Percentiles rank a stretch among this genome's conserved stretches.
These are phyloP conservation scores for Mycena galericulata DNA, from an alignment of 768 basidiomycete genomes.

Conservation along the genomic window DNA sequence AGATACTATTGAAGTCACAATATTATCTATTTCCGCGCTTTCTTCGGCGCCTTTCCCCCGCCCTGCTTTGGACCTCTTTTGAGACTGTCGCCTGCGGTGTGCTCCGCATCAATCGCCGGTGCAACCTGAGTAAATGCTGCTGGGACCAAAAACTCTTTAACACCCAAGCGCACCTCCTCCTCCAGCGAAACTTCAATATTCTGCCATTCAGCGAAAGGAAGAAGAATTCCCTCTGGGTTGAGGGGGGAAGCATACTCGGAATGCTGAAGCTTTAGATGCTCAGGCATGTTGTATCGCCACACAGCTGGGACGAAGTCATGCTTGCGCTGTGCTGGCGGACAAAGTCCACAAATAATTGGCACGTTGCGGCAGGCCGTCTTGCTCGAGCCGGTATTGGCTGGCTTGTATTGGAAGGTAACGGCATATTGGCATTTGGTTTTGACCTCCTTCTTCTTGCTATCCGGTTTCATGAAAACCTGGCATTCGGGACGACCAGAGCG, in stretches of 20 bases:
- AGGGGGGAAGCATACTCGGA: not conserved
- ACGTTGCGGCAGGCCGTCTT: not conserved
- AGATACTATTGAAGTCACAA: not conserved
- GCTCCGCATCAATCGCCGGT: not conserved
- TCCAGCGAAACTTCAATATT: not conserved
- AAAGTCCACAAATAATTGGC: slow-evolving; percentile 1
- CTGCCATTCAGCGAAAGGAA: not conserved
- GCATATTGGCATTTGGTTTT: not conserved
- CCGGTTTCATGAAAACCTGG: not conserved
- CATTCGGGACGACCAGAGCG: not conserved
- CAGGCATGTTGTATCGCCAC: not conserved
- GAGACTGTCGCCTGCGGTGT: not conserved
- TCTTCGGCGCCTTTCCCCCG: not conserved
- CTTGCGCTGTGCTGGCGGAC: not conserved
- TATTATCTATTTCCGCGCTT: not conserved
- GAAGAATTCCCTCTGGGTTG: not conserved
- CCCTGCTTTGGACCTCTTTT: not conserved
- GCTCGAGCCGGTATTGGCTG: not conserved
- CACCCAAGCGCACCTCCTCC: not conserved
- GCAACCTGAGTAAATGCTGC: not conserved
- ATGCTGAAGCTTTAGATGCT: not conserved
- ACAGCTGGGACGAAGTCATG: not conserved
- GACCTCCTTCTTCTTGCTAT: not conserved
- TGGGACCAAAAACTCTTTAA: not conserved
- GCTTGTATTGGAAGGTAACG: not conserved